These are phyloP conservation scores for Pulveroboletus sp. DNA, from an alignment of 768 basidiomycete genomes.

Conservation along the genomic window DNA sequence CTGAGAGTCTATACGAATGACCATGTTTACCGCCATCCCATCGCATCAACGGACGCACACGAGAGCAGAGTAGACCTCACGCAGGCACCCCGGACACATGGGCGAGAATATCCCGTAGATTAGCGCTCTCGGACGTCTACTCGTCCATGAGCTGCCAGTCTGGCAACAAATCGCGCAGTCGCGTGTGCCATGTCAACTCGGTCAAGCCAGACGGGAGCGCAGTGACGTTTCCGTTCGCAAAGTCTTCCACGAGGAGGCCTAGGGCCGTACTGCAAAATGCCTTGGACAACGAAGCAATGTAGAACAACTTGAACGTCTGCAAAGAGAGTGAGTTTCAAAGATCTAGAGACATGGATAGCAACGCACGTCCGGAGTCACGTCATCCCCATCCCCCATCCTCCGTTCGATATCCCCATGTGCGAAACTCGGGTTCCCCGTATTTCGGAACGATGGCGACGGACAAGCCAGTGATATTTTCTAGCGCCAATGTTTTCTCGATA, in stretches of 20 bases:
- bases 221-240: conserved; percentile 31
- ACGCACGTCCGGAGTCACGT: conserved; percentile 34
- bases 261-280: conserved; percentile 33
- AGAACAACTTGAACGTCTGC: conserved; percentile 30
- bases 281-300: conserved; percentile 37
- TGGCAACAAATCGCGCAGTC: conserved; percentile 37
- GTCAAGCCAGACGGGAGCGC: conserved; percentile 30
- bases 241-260: conserved; percentile 31
- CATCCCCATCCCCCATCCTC: conserved; percentile 34
- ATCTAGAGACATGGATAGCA: neutral
- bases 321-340: neutral
- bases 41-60: neutral
- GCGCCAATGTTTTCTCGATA: conserved; percentile 18
- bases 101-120: conserved; percentile 35
- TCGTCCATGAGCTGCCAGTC: conserved; percentile 42
- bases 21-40: conserved; percentile 30
- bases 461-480: conserved; percentile 30
- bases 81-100: conserved; percentile 41
- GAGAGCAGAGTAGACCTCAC: conserved; percentile 15
- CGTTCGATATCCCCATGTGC: conserved; percentile 34
- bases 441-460: conserved; percentile 28
- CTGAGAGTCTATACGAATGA: conserved; percentile 25
- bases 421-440: conserved; percentile 28
- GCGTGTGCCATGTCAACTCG: conserved; percentile 35
- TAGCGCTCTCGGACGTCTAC: conserved; percentile 36